Evolutionary conservation across 768 basidiomycete genomes (phyloP).

Genomic region (Paxillus involutus): DNA sequence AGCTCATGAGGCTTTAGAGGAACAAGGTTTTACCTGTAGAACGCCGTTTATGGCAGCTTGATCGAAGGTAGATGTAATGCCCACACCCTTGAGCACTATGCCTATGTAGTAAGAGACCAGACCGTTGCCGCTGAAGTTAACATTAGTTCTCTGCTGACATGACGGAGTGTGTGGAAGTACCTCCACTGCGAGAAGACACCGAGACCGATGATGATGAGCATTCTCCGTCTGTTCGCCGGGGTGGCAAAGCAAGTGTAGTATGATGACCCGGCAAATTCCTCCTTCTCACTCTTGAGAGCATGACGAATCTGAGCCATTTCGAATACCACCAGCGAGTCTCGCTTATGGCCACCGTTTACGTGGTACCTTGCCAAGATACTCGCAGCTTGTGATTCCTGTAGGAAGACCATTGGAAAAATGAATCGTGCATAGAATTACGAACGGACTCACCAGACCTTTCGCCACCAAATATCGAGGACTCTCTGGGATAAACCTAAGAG

Average conservation of each 20-base stretch:
- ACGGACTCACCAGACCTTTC: constrained; percentile 49
- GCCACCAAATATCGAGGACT: constrained; percentile 67
- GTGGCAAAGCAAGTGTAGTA: constrained; percentile 57
- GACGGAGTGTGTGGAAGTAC: constrained; percentile 28
- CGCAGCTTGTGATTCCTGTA: constrained; percentile 57
- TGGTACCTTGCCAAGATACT: constrained; percentile 70
- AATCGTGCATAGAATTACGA: not conserved
- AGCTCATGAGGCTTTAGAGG: not conserved
- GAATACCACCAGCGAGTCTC: constrained; percentile 53
- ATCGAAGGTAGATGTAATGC: constrained; percentile 50
- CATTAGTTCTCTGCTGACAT: not conserved
- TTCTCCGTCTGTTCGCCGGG: constrained; percentile 65
- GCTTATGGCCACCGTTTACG: constrained; percentile 56
- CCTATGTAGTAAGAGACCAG: constrained; percentile 76
- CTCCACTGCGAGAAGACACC: constrained; percentile 78
- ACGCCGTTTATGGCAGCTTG: constrained; percentile 64
- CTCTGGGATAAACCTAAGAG: constrained; percentile 60
- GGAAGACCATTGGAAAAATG: not conserved
- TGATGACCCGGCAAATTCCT: constrained; percentile 46
- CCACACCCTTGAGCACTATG: constrained; percentile 62
- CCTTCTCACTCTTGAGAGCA: constrained; percentile 62
- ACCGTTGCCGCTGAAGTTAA: constrained; percentile 54
- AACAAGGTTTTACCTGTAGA: constrained; percentile 44
- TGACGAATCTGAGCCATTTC: constrained; percentile 68
- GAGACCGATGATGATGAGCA: constrained; percentile 66